Evolutionary conservation across 768 basidiomycete genomes (phyloP).

Genomic region (Russula vinacea): DNA sequence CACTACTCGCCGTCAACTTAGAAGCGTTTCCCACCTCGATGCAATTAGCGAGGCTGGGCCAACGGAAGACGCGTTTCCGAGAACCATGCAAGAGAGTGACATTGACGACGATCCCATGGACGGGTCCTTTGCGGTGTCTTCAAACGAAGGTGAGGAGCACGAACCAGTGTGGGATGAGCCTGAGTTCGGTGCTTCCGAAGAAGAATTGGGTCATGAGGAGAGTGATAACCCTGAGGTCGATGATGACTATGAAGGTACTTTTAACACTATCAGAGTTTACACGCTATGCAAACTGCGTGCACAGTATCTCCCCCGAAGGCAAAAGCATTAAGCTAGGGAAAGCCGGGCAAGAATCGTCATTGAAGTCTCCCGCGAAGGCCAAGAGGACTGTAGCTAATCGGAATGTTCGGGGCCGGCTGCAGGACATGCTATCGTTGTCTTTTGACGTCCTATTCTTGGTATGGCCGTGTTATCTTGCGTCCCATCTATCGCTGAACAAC

Average conservation of each 20-base stretch:
- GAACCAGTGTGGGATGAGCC: conserved; percentile 3
- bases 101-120: conserved; percentile 15
- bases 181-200: conserved; percentile 6
- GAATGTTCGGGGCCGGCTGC: conserved; percentile 23
- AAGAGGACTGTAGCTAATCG: conserved; percentile 2
- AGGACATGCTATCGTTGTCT: conserved; percentile 25
- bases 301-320: background rate
- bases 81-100: conserved; percentile 1
- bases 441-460: conserved; percentile 27
- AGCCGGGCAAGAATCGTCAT: conserved; percentile 1
- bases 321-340: conserved; percentile 18
- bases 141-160: conserved; percentile 1
- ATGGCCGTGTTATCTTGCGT: background rate
- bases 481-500: background rate
- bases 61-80: background rate
- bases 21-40: background rate
- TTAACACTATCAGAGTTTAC: background rate
- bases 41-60: background rate
- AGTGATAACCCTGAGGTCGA: background rate
- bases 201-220: conserved; percentile 1
- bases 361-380: conserved; percentile 1
- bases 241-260: conserved; percentile 11
- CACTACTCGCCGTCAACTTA: conserved; percentile 20
- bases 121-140: conserved; percentile 3
- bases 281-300: background rate